A percentile compares a stretch with the other conserved stretches of the same genome.
Evolutionary conservation across 345 rosid genomes (phyloP).

Genomic region (Ricinus communis): DNA sequence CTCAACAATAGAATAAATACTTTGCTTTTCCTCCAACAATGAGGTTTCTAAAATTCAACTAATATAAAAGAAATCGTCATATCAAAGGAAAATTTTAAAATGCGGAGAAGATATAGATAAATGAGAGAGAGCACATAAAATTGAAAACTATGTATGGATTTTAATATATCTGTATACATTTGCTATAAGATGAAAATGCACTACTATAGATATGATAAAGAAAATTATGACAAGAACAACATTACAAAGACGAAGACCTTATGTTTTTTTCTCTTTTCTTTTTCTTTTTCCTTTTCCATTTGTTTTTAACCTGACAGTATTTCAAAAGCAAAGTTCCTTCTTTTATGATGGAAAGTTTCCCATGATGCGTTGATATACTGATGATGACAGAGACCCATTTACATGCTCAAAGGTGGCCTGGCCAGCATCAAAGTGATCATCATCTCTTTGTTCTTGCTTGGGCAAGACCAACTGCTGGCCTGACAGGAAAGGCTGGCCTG

Average conservation of each 20-base stretch:
- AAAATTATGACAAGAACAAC: slow-evolving; percentile 4
- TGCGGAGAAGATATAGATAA: too few relatives aligned
- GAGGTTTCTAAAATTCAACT: too few relatives aligned
- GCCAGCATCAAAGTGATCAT: slow-evolving; percentile 34
- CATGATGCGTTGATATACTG: slow-evolving; percentile 35
- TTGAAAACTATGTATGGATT: slow-evolving; percentile 3
- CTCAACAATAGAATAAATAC: too few relatives aligned
- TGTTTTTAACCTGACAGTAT: neutral
- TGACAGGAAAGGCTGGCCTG: slow-evolving; percentile 32
- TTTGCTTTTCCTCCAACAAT: too few relatives aligned
- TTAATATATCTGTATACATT: slow-evolving; percentile 16
- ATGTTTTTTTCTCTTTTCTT: neutral
- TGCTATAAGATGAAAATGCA: slow-evolving; percentile 1
- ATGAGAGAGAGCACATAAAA: too few relatives aligned
- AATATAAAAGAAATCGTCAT: too few relatives aligned
- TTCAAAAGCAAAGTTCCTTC: neutral
- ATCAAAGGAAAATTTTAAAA: too few relatives aligned
- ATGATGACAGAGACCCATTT: slow-evolving; percentile 30
- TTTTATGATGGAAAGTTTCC: slow-evolving; percentile 35
- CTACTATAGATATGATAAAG: neutral
- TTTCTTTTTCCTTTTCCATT: neutral
- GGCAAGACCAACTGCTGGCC: slow-evolving; percentile 44
- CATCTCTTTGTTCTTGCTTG: slow-evolving; percentile 50
- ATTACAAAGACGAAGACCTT: neutral
- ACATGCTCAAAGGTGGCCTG: slow-evolving; percentile 36